Evolutionary conservation across 2,329 filamentous ascomycete genomes (phyloP).

Genomic region (Dryadomyces quercus-mongolicae): DNA sequence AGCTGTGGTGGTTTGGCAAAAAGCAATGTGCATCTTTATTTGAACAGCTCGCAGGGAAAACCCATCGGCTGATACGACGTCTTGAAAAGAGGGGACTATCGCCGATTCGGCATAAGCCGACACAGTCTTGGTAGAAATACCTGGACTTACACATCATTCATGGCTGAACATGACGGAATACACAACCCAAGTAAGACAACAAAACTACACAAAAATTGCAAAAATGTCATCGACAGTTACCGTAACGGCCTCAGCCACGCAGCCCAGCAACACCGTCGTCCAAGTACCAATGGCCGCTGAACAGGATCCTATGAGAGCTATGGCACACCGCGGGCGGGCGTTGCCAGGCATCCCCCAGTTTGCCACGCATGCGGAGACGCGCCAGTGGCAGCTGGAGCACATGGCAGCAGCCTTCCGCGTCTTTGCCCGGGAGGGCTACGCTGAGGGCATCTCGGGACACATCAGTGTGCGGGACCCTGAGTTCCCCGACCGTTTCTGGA

Average conservation of each 20-base stretch:
- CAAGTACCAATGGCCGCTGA: neutral
- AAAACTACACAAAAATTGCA: too few species aligned
- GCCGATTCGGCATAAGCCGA: neutral
- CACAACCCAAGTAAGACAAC: too few species aligned
- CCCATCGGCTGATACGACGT: neutral
- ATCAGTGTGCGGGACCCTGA: conserved; percentile 49
- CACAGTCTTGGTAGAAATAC: too few species aligned
- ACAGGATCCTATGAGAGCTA: conserved; percentile 3
- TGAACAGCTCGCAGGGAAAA: too few species aligned
- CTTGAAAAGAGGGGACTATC: too few species aligned
- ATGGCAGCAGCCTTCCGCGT: conserved; percentile 48
- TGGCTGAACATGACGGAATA: too few species aligned
- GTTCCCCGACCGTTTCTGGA: conserved; percentile 44
- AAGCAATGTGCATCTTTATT: too few species aligned
- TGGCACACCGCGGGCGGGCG: conserved; percentile 7
- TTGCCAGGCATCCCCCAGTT: conserved; percentile 9
- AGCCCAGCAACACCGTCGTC: neutral
- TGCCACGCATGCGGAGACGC: conserved; percentile 6
- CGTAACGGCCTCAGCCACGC: neutral
- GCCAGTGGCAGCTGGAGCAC: conserved; percentile 23
- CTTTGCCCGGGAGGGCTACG: conserved; percentile 46
- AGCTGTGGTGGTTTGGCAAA: too few species aligned
- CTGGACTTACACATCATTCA: too few species aligned
- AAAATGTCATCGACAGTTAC: neutral
- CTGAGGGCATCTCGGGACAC: conserved; percentile 50